Conservation (phyloP, 306 rosid genomes). For the Ochetophila trinervis region DNA sequence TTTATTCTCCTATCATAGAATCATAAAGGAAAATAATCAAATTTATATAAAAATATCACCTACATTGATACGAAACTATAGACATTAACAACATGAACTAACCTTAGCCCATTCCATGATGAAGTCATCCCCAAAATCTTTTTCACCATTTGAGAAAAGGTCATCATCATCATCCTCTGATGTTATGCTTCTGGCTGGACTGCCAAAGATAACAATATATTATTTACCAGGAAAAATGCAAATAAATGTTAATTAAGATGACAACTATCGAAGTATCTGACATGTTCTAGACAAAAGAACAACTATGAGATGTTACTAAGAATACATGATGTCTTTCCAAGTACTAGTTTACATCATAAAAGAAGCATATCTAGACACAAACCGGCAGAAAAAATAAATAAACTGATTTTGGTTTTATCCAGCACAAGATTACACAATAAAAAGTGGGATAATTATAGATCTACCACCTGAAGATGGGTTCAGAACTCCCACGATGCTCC, state of each 20-base stretch:
- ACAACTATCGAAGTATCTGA: constrained; percentile 12
- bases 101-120: constrained; percentile 93
- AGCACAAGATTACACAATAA: constrained; percentile 17
- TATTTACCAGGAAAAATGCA: constrained; percentile 27
- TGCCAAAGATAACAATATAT: constrained; percentile 64
- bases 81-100: constrained; percentile 37
- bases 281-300: constrained; percentile 3
- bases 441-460: constrained; percentile 16
- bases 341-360: constrained; percentile 15
- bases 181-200: constrained; percentile 85
- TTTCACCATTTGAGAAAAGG: constrained; percentile 47
- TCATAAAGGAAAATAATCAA: constrained; percentile 28
- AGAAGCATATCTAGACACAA: constrained; percentile 15
- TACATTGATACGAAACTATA: constrained; percentile 14
- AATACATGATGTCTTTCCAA: constrained; percentile 8
- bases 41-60: constrained; percentile 27
- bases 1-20: constrained; percentile 61
- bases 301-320: constrained; percentile 8
- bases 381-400: constrained; percentile 1
- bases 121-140: constrained; percentile 52
- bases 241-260: constrained; percentile 7
- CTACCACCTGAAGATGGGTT: constrained; percentile 75
- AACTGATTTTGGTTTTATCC: constrained; percentile 7
- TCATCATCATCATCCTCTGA: constrained; percentile 85
- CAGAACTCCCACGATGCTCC: constrained; percentile 69